These are phyloP conservation scores for Tolypocladium ovalisporum DNA, from an alignment of 2,329 filamentous ascomycete species.

Conservation along the genomic window DNA sequence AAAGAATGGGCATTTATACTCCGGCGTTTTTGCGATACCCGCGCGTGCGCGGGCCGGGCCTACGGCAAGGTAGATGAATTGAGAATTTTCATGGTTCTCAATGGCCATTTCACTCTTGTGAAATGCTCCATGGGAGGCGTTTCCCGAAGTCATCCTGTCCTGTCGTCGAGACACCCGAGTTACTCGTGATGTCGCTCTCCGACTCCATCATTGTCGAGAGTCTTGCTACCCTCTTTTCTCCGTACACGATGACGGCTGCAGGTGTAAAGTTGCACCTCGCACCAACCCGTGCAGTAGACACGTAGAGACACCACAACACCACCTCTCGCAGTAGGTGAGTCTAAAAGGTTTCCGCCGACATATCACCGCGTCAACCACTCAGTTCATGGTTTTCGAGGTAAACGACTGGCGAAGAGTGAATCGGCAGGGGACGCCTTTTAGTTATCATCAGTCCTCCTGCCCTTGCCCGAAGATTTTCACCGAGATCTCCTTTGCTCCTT, in stretches of 20 bases:
- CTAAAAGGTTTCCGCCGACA: constrained; percentile 48
- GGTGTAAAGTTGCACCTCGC: not conserved
- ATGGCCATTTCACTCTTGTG: constrained; percentile 67
- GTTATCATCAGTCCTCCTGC: constrained; percentile 39
- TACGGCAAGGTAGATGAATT: constrained; percentile 30
- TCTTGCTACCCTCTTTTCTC: not conserved
- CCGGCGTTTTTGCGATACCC: constrained; percentile 25
- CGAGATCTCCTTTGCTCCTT: constrained; percentile 41
- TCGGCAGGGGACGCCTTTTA: constrained; percentile 23
- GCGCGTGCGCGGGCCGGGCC: constrained; percentile 17
- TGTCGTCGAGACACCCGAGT: not conserved
- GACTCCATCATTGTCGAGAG: not conserved
- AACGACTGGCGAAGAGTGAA: constrained; percentile 83
- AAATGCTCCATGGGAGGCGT: constrained; percentile 67
- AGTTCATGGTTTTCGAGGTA: constrained; percentile 77
- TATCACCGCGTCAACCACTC: constrained; percentile 78
- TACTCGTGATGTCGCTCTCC: constrained; percentile 5
- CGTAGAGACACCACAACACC: not conserved
- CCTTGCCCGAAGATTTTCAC: constrained; percentile 76
- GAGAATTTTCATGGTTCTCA: constrained; percentile 39
- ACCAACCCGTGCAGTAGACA: not conserved
- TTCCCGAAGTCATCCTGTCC: constrained; percentile 49
- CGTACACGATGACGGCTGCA: not conserved
- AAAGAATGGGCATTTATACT: constrained; percentile 26
- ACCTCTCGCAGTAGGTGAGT: not conserved